These are phyloP conservation scores for Centaurea solstitialis DNA, from an alignment of 129 eudicot genomes.

Conservation along the genomic window DNA sequence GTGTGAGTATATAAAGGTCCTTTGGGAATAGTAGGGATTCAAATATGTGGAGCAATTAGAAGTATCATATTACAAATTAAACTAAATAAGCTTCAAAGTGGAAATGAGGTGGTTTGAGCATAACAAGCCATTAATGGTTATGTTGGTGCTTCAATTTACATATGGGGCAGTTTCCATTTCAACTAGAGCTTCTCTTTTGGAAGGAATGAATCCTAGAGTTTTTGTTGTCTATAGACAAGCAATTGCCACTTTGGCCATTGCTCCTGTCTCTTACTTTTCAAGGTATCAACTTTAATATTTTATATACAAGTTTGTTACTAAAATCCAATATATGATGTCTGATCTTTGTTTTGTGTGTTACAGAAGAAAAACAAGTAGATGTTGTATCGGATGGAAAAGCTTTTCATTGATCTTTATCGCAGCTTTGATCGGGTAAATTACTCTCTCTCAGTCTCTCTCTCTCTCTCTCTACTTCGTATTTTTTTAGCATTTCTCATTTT, in stretches of 20 bases:
- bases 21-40: constrained; percentile 11
- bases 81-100: constrained; percentile 8
- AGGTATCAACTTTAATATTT: constrained; percentile 34
- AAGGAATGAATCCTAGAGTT: constrained; percentile 80
- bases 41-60: constrained; percentile 17
- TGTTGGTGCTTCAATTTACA: constrained; percentile 64
- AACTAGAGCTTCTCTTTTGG: constrained; percentile 71
- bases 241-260: constrained; percentile 55
- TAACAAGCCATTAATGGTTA: constrained; percentile 61
- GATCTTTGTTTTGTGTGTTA: neutral
- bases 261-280: constrained; percentile 64
- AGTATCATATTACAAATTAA: constrained; percentile 16
- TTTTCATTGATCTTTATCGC: constrained; percentile 65
- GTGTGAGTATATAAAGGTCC: constrained; percentile 24
- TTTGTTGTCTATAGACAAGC: constrained; percentile 86
- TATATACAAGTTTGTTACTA: neutral
- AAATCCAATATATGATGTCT: neutral
- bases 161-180: constrained; percentile 59
- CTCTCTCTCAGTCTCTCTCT: neutral
- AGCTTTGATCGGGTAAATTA: constrained; percentile 66
- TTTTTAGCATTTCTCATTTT: too few species aligned
- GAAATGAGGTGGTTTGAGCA: constrained; percentile 28
- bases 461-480: too few species aligned
- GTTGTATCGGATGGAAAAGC: constrained; percentile 58
- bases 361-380: constrained; percentile 49